These are phyloP conservation scores for Aspergillus costaricaensis DNA, from an alignment of 2,329 filamentous ascomycete species.

Conservation along the genomic window DNA sequence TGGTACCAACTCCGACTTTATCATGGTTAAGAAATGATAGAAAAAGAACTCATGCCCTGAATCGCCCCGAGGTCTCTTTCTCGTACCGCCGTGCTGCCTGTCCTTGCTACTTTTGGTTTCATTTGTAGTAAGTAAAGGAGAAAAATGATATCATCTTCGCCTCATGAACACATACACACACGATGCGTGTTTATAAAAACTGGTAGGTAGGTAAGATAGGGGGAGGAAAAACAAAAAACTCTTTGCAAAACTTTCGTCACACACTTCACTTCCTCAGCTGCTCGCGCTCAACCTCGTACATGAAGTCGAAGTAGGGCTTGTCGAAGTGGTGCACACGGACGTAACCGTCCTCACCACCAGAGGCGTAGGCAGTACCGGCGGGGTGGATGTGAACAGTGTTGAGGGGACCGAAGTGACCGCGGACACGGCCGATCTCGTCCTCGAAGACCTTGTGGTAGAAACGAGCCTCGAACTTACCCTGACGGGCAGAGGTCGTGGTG, in stretches of 20 bases:
- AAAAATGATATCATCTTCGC: slow-evolving; percentile 26
- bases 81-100: slow-evolving; percentile 27
- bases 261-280: slow-evolving; percentile 47
- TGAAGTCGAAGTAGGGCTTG: slow-evolving; percentile 97
- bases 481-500: slow-evolving; percentile 86
- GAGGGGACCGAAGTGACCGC: slow-evolving; percentile 93
- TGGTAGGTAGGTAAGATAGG: slow-evolving; percentile 10
- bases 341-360: slow-evolving; percentile 96
- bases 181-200: slow-evolving; percentile 26
- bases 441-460: slow-evolving; percentile 99
- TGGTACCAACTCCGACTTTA: slow-evolving; percentile 43
- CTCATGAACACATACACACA: slow-evolving; percentile 40
- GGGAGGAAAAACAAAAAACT: slow-evolving; percentile 12
- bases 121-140: slow-evolving; percentile 10
- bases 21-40: slow-evolving; percentile 36
- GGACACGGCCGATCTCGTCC: slow-evolving; percentile 95
- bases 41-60: slow-evolving; percentile 40
- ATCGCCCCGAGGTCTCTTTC: slow-evolving; percentile 32
- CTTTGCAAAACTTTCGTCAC: slow-evolving; percentile 15
- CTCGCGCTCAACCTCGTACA: slow-evolving; percentile 97
- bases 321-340: slow-evolving; percentile 98
- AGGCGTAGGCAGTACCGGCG: slow-evolving; percentile 87
- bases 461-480: slow-evolving; percentile 98
- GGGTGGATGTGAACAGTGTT: slow-evolving; percentile 96
- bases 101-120: slow-evolving; percentile 24